These are phyloP conservation scores for Suaeda aralocaspica DNA, from an alignment of 148 eudicot species.

Conservation along the genomic window DNA sequence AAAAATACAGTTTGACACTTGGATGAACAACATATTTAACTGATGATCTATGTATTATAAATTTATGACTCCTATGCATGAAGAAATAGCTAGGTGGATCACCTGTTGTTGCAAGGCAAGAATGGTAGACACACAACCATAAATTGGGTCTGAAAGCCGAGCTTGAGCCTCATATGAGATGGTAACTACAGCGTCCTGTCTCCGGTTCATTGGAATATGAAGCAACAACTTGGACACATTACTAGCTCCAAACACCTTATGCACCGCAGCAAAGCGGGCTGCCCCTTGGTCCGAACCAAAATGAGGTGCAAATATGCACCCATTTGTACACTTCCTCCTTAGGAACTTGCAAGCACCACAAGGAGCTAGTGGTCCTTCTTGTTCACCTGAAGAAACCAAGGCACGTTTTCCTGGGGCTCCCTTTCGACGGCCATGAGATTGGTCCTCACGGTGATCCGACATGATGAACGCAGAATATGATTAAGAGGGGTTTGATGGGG, in stretches of 20 bases:
- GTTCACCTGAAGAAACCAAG: background rate
- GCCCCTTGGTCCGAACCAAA: conserved; percentile 58
- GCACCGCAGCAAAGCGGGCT: conserved; percentile 61
- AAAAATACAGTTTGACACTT: too few relatives aligned
- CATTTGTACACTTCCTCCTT: conserved; percentile 51
- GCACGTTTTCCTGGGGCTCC: conserved; percentile 19
- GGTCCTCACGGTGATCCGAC: conserved; percentile 23
- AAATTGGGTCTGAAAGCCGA: conserved; percentile 54
- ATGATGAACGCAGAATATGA: background rate
- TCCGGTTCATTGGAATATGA: conserved; percentile 44
- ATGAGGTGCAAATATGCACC: conserved; percentile 57
- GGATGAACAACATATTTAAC: too few relatives aligned
- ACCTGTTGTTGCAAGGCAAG: conserved; percentile 62
- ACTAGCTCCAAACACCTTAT: conserved; percentile 63
- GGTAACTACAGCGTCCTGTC: conserved; percentile 53
- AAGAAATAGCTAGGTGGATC: background rate
- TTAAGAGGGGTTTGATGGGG: background rate
- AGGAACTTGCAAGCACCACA: conserved; percentile 68
- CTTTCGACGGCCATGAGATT: conserved; percentile 22
- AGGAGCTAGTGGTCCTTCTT: conserved; percentile 17
- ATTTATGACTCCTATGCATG: too few relatives aligned
- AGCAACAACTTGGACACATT: conserved; percentile 55
- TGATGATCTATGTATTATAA: too few relatives aligned
- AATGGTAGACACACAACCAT: conserved; percentile 58
- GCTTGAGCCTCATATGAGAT: conserved; percentile 65